Base-by-base conservation (phyloP, 2,329 filamentous ascomycete genomes). In the Fusarium sp. region DNA sequence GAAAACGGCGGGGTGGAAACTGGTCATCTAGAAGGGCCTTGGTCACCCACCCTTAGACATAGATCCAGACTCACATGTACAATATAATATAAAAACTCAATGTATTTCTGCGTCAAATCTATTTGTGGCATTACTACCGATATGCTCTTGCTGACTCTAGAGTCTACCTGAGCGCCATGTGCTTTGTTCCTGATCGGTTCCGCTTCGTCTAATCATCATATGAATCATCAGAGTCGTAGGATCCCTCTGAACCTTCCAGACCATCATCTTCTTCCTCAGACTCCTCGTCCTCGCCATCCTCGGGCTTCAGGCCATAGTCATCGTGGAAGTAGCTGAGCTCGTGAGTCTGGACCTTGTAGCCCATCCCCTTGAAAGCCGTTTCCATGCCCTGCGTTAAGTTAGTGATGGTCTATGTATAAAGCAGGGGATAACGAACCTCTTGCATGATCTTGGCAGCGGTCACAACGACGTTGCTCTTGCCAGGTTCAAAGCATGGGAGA, bases 381-480 rank as follows among this genome's bases (percentile, higher is more conserved):
- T 90, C 86, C 68, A 97, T 87, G 58, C 84, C 85, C 92, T 96
- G 46, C 22, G 15, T 52, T 54, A 24, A 64, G 50, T 68, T 63
- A 61, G 54, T 52, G 38, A n/a, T 45, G 5, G 13, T 7, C 8
- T 7, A 19, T 19, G 10, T 25, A 12, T 9, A 3, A 4, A 13
- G 5, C 7, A 2, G 5, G 10, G 5, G 5, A 11, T 7, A 12
- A 82, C 88, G 79, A 79, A 95, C 92, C 82, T 97, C 91, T 69
- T 89, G 83, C 85, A 97, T 90, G 44, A 92, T 85, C 13, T 90
- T 89, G 19, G 92, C 91, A 74, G 94, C 97, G 7, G 94, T 97
- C 47, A 97, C 84, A 4, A 97, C 88, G 48, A 97, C 80, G 73
- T 98, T 96, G 64, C 92, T 89, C 74, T 85, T 92, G 19, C 88